Base-by-base conservation (phyloP, 1,284 basidiomycete genomes). In the Takashimella koratensis region DNA sequence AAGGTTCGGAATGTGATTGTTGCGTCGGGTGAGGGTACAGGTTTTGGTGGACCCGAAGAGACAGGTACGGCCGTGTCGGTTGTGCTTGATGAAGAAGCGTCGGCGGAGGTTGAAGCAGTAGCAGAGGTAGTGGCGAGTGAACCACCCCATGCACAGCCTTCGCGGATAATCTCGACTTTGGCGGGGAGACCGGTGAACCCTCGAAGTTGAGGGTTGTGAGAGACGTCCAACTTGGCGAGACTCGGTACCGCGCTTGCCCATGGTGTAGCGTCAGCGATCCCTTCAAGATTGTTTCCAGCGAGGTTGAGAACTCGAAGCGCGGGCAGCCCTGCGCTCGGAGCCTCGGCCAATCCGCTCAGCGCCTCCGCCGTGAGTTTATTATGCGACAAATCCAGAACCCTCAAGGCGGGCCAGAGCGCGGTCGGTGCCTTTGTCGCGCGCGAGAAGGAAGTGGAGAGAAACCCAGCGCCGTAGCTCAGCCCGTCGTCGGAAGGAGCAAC, bases 401-500 rank as follows among this genome's bases (percentile, higher is more conserved):
- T 53, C 0, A 76, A 57, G 0, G 52, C 57, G 0, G 73, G 71
- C 26, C 67, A 60, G 19, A 69, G 53, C 4, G 55, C 52, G 47
- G 59, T 54, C 25, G 59, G 47, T 6, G 59, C 47, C 23, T 56
- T 64, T 4, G 57, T 56, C 20, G 53, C 57, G 6, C 73, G 64
- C 21, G 67, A 66, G 56, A 74, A 71, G 1, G 64, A 59, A 1
- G 70, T 70, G 12, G 67, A 60, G 24, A 74, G 62, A 61, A 74
- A 74, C 4, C 72, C 72, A 3, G 64, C 59, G 41, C 72, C 72
- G 54, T 74, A 74, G 16, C 60, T 55, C 26, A 72, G 52, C 4
- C 72, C 66, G 36, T 71, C 69, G 36, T 71, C 66, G 3, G 68
- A 67, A 3, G 75, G 73, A 24, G 61, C 62, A 43, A 70, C 53